Evolutionary conservation across 2,329 filamentous ascomycete genomes (phyloP), one percentile per base, ranked within the genome.

Genomic region (Pseudogymnoascus destructans): DNA sequence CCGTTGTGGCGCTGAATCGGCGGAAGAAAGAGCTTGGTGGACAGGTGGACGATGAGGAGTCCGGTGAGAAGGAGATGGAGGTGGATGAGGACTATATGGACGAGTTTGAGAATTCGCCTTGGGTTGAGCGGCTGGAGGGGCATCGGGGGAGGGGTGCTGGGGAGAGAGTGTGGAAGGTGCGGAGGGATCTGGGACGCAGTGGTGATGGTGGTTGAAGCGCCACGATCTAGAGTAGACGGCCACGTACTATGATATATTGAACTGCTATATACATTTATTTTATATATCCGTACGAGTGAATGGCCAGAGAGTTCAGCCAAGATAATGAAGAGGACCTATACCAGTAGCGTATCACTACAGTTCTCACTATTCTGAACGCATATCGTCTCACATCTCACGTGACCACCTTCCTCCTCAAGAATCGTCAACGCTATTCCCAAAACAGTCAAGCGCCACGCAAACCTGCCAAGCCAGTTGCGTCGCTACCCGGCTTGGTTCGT

Each of bases 91-190:
- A 63, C 46, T 60, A 66, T 19, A 65, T 62, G 2, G 70, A 70
- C 52, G 66, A 66, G 61, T 68, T 63, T 63, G 60, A 69, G 3
- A 65, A 71, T 32, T 70, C 75, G 1, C 81, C 81, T 1, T 86
- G 81, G 81, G 76, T 85, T 10, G 80, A 84, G 65, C 74, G 75
- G 40, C 67, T 83, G 8, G 73, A 74, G 49, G 79, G 77, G 3
- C 77, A 76, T 57, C 74, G 80, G 67, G 80, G 75, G 62, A 73
- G 79, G 58, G 77, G 78, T 3, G 74, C 77, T 9, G 82, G 82
- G 11, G 81, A 79, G 3, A 75, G 75, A 56, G 79, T 82, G 8
- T 85, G 81, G 81, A 76, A 81, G 61, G 82, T 85, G 9, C 74
- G 82, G 59, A 77, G 82, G 63, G 81, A 86, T 68, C 68, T 85